Conservation (phyloP, 2,329 filamentous ascomycete species). For the Monosporascus sp. region DNA sequence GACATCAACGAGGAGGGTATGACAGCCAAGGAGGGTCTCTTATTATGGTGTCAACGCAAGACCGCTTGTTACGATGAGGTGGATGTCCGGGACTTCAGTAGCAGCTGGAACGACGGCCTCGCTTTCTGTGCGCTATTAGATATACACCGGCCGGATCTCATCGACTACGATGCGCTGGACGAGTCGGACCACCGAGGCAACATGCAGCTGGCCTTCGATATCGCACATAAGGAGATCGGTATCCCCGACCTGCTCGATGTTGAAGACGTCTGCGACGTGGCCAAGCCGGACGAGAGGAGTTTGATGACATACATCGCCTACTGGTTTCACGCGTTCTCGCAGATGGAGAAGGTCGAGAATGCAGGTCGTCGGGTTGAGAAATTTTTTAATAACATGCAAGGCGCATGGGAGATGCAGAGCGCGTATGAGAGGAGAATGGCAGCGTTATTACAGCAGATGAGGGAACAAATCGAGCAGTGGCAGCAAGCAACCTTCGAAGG, state of each 20-base stretch:
- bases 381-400: constrained; percentile 98
- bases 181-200: constrained; percentile 93
- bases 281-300: constrained; percentile 91
- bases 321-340: constrained; percentile 99
- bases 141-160: constrained; percentile 93
- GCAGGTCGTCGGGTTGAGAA: constrained; percentile 95
- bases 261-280: constrained; percentile 95
- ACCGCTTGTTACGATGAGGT: constrained; percentile 98
- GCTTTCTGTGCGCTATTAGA: constrained; percentile 95
- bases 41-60: constrained; percentile 97
- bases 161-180: constrained; percentile 92
- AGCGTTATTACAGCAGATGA: constrained; percentile 70
- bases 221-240: constrained; percentile 92
- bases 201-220: constrained; percentile 97
- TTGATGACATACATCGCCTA: constrained; percentile 99
- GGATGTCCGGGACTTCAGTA: constrained; percentile 89
- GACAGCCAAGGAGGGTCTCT: constrained; percentile 91
- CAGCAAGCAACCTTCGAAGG: constrained; percentile 78
- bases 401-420: constrained; percentile 99
- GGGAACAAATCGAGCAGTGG: constrained; percentile 71
- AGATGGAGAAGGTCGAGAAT: constrained; percentile 98
- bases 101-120: constrained; percentile 94
- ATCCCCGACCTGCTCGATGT: constrained; percentile 95
- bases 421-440: constrained; percentile 90
- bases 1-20: constrained; percentile 98